Evolutionary conservation across 148 eudicot species (phyloP).

Genomic region (Vaccinium corymbosum): DNA sequence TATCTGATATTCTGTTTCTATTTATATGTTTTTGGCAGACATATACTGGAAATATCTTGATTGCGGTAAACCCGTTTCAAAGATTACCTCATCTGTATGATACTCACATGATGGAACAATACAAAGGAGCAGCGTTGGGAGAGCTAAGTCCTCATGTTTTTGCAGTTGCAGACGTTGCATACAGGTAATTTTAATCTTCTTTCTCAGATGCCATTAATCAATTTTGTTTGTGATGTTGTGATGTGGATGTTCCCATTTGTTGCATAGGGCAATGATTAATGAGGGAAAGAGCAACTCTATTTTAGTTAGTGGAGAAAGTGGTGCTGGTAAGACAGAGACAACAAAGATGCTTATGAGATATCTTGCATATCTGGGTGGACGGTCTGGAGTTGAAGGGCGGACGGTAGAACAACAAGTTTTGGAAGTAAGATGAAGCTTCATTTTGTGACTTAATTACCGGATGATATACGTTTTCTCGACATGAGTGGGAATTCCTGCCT

Average conservation of each 20-base stretch:
- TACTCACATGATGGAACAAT: constrained; percentile 96
- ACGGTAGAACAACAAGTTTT: constrained; percentile 98
- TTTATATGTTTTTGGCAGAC: constrained; percentile 47
- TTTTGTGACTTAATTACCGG: constrained; percentile 3
- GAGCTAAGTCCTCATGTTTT: constrained; percentile 99
- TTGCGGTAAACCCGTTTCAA: constrained; percentile 98
- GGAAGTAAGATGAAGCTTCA: constrained; percentile 64
- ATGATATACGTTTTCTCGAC: background rate
- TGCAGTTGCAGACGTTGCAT: constrained; percentile 91
- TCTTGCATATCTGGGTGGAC: constrained; percentile 93
- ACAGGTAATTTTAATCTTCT: constrained; percentile 42
- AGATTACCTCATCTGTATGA: constrained; percentile 93
- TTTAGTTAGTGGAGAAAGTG: constrained; percentile 99
- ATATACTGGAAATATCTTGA: constrained; percentile 94
- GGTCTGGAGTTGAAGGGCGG: constrained; percentile 92
- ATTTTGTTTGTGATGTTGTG: constrained; percentile 8
- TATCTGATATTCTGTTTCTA: background rate
- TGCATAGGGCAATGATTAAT: constrained; percentile 86
- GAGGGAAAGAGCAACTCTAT: constrained; percentile 96
- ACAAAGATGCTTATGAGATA: constrained; percentile 99
- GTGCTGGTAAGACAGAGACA: constrained; percentile 99
- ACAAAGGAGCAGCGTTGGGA: constrained; percentile 90
- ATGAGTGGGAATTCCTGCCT: constrained; percentile 14
- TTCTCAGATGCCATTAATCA: background rate
- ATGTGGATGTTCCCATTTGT: constrained; percentile 15